Conservation (phyloP, 352 stramenopile genomes). For the Globisporangium canariense region DNA sequence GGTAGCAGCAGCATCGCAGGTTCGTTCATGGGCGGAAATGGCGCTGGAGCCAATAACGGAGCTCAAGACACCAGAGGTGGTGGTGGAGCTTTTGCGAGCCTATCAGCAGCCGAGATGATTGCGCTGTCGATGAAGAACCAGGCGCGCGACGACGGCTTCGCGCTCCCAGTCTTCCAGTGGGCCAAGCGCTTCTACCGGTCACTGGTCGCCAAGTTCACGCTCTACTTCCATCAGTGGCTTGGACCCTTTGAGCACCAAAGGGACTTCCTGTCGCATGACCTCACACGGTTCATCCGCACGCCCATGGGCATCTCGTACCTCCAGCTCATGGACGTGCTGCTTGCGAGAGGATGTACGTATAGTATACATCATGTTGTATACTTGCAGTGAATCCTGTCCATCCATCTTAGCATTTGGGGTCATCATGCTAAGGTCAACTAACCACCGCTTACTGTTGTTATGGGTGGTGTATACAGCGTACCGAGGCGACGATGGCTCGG, state of each 20-base stretch:
- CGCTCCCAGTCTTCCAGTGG: slow-evolving; percentile 79
- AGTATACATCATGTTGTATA: neutral
- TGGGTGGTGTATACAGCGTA: slow-evolving; percentile 30
- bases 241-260: slow-evolving; percentile 64
- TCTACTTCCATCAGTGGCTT: slow-evolving; percentile 82
- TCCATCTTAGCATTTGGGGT: no score
- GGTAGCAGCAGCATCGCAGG: neutral
- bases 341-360: slow-evolving; percentile 60
- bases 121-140: slow-evolving; percentile 68
- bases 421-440: neutral
- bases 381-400: neutral
- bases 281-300: slow-evolving; percentile 71
- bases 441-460: neutral
- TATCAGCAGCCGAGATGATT: slow-evolving; percentile 76
- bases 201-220: slow-evolving; percentile 78
- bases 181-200: slow-evolving; percentile 80
- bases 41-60: neutral
- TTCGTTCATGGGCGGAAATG: slow-evolving; percentile 16
- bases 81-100: slow-evolving; percentile 29
- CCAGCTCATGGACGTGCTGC: slow-evolving; percentile 75
- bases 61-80: slow-evolving; percentile 11
- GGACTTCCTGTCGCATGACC: slow-evolving; percentile 55
- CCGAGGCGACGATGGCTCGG: slow-evolving; percentile 41
- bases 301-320: slow-evolving; percentile 80
- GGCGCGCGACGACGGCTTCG: slow-evolving; percentile 75